Base-by-base conservation (phyloP, 2,329 filamentous ascomycete species). In the Microascus cirrosus region DNA sequence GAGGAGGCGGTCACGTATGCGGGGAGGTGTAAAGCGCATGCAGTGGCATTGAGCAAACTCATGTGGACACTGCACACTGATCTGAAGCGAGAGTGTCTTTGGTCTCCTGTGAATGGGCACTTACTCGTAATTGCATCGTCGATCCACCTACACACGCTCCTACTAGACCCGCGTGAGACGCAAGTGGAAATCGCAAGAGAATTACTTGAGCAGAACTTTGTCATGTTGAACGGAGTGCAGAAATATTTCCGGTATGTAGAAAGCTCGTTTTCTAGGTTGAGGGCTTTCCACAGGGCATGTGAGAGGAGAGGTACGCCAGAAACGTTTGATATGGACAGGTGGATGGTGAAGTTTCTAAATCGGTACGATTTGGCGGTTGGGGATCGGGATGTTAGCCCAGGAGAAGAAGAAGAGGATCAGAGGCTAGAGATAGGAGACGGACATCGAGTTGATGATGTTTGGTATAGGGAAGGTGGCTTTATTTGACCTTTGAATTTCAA, bases 371-470 rank as follows among this genome's bases (percentile, higher is more conserved):
- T 50, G n/a, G 45, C 8, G 13, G 22, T 48, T 48, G 42, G n/a
- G 42, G 42, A 48, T 50, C 45, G 45, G 45, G 45, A 50, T 3
- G 11, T 12, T 4, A 13, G 2, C 20, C 6, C n/a, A 2, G 20
- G 22, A 8, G 11, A 22, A 22, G 11, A 22, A 22, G 45, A 24
- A 12, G 45, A 50, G n/a, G 45, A 50, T 11, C 6, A 12, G 20
- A 12, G 2, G n/a, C n/a, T 12, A 4, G 45, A 20, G 12, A 13
- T 22, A 8, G 45, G 22, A 12, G n/a, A 4, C 6, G 22, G n/a
- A 24, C 45, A 24, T 1, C 84, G 76, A 1, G 13, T 18, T n/a
- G n/a, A n/a, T 2, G 39, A 45, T 45, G n/a, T 45, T n/a, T 18
- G 39, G 39, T 7, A 45, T 45, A 8, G 8, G 15, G n/a, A 18